Base-by-base conservation (phyloP, 805 yeast genomes). In the Ogataea angusta region DNA sequence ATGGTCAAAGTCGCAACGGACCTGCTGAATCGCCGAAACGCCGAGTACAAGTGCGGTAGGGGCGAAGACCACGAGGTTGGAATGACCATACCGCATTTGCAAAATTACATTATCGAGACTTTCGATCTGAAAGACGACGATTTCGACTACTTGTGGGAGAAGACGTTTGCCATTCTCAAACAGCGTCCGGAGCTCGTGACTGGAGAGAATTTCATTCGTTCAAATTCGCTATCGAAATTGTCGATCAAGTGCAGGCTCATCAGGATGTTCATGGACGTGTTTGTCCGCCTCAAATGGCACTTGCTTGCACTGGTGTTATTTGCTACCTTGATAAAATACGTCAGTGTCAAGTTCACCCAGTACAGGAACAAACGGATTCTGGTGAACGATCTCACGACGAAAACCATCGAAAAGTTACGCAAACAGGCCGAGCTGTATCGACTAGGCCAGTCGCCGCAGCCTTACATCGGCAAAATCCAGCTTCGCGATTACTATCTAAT, bases 1-100 rank as follows among this genome's bases (percentile, higher is more conserved):
- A 79, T 88, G 64, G 76, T 83, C 12, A 75, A 76, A 39, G 76
- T 78, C 44, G 76, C 86, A 1, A 69, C 81, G 29, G 83, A 82
- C 47, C 59, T 85, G 37, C 68, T 91, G 49, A 73, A 93, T 41
- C 65, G 76, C 12, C 75, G 83, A 49, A 84, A 89, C 59, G 96
- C 96, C 1, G 70, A 73, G 45, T 66, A 66, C 25, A 54, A 58
- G 31, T 63, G 68, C 45, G 68, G 68, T 6, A 47, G 50, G 9
- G 66, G 67, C 2, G 31, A 36, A 4, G 60, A 59, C 37, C 52
- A 46, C n/a, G 62, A 59, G 16, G 67, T 52, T n/a, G 66, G 63
- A 1, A 31, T 35, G 67, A 73, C 45, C 78, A 93, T 66, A 81
- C 82, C 73, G 73, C 57, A 83, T 80, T 57, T 95, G 2, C 71